Percentiles rank a stretch among this genome's conserved stretches.
phyloP scores from a whole-genome alignment of 805 yeast genomes.

The Cyberlindnera sargentensis region DNA sequence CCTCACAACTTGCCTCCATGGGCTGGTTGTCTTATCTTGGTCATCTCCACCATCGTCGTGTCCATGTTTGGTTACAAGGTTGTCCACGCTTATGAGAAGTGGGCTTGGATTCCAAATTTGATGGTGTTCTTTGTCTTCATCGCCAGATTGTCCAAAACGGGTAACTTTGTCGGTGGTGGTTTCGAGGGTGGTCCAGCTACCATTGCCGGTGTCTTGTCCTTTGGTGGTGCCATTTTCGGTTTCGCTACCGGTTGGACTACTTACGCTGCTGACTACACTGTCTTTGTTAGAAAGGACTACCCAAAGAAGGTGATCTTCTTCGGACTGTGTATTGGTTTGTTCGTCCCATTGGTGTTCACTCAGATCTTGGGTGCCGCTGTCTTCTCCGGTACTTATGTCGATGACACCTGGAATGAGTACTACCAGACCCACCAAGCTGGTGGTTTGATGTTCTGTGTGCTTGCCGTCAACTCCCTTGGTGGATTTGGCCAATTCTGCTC shows the following conservation, averaged over 20 bases:
- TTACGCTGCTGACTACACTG: slow-evolving; percentile 87
- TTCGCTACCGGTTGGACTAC: slow-evolving; percentile 95
- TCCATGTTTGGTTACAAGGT: slow-evolving; percentile 80
- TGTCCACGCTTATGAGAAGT: slow-evolving; percentile 77
- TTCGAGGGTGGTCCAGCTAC: slow-evolving; percentile 50
- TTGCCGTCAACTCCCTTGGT: slow-evolving; percentile 74
- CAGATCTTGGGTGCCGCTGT: slow-evolving; percentile 84
- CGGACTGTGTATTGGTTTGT: slow-evolving; percentile 56
- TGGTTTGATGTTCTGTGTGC: slow-evolving; percentile 74
- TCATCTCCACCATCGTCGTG: slow-evolving; percentile 59
- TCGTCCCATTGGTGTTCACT: slow-evolving; percentile 63
- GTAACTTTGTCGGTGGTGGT: slow-evolving; percentile 52
- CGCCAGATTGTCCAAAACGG: slow-evolving; percentile 64
- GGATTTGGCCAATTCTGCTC: slow-evolving; percentile 88
- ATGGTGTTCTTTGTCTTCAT: slow-evolving; percentile 71
- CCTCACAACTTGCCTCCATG: slow-evolving; percentile 65
- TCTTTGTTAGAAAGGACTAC: slow-evolving; percentile 68
- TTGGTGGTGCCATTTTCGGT: slow-evolving; percentile 79
- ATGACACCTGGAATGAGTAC: slow-evolving; percentile 37
- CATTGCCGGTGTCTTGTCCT: slow-evolving; percentile 72
- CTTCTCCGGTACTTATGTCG: slow-evolving; percentile 54
- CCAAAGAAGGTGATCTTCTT: slow-evolving; percentile 54
- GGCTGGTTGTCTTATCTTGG: slow-evolving; percentile 81
- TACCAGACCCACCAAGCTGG: slow-evolving; percentile 58
- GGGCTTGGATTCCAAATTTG: slow-evolving; percentile 81